Conservation (phyloP, 495 filamentous ascomycete species). For the Talaromyces wortmannii region DNA sequence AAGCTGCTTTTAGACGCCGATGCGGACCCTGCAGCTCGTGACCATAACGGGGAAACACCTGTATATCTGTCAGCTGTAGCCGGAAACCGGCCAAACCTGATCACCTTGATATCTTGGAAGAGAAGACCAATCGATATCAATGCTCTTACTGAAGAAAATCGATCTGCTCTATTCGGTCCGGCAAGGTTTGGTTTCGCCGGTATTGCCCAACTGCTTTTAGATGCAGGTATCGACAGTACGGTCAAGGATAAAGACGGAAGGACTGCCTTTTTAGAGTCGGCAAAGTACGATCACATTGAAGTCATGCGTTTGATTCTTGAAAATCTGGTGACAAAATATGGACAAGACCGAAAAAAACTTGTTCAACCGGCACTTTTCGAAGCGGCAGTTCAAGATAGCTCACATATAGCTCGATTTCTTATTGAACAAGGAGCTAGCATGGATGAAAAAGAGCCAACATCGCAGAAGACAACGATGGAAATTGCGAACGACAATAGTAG, state of each 20-base stretch:
- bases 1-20: not conserved
- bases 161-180: not conserved
- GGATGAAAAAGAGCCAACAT: not conserved
- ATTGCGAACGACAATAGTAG: not conserved
- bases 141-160: not conserved
- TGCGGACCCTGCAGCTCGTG: not conserved
- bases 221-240: not conserved
- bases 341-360: not conserved
- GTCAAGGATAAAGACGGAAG: not conserved
- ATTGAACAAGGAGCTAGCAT: not conserved
- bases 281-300: not conserved
- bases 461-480: not conserved
- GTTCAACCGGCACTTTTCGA: not conserved
- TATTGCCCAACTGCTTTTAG: not conserved
- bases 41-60: not conserved
- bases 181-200: not conserved
- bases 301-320: not conserved
- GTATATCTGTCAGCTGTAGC: not conserved
- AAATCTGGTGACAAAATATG: not conserved
- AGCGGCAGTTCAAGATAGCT: not conserved
- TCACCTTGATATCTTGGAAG: not conserved
- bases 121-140: not conserved
- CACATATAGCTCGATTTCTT: not conserved
- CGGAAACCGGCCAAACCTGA: not conserved
- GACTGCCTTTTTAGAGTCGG: not conserved